Percentiles rank a stretch among this genome's conserved stretches.
These are phyloP conservation scores for Syncephalis plumigaleata DNA, from an alignment of 371 early-diverging fungal species.

Conservation along the genomic window DNA sequence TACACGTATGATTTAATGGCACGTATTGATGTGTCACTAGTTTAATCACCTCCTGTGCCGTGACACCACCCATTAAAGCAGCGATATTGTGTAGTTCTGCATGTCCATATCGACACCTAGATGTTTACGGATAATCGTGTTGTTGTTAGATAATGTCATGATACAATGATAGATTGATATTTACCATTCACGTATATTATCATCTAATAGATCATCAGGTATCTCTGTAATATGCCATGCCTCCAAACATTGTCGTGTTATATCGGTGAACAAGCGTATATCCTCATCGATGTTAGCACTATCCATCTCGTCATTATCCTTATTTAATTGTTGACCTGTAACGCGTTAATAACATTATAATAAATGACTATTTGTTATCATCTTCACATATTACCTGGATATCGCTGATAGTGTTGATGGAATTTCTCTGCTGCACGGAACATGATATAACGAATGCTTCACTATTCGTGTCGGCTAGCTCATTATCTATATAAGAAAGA, in stretches of 20 bases:
- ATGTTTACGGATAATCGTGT: too few relatives aligned
- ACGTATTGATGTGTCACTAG: slow-evolving; percentile 82
- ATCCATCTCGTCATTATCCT: too few relatives aligned
- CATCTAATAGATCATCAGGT: too few relatives aligned
- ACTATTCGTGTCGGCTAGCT: slow-evolving; percentile 29
- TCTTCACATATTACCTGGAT: slow-evolving; percentile 43
- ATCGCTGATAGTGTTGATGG: slow-evolving; percentile 23
- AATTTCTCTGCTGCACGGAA: slow-evolving; percentile 62
- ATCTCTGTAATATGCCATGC: too few relatives aligned
- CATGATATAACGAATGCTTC: slow-evolving; percentile 43
- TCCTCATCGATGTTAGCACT: too few relatives aligned
- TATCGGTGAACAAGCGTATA: too few relatives aligned
- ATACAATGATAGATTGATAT: too few relatives aligned
- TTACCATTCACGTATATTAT: too few relatives aligned
- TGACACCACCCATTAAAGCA: slow-evolving; percentile 82
- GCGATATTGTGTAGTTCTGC: slow-evolving; percentile 69
- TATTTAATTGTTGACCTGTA: too few relatives aligned
- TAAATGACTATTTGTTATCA: too few relatives aligned
- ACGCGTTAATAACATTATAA: too few relatives aligned
- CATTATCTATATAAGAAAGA: slow-evolving; percentile 19
- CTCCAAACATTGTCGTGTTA: too few relatives aligned
- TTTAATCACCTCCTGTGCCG: slow-evolving; percentile 89
- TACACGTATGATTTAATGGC: slow-evolving; percentile 65
- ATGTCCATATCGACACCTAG: slow-evolving; percentile 60
- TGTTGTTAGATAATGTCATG: neutral